Percentiles rank a stretch among this genome's conserved stretches.
Conservation (phyloP, 495 filamentous ascomycete species). For the Penicillium goetzii region DNA sequence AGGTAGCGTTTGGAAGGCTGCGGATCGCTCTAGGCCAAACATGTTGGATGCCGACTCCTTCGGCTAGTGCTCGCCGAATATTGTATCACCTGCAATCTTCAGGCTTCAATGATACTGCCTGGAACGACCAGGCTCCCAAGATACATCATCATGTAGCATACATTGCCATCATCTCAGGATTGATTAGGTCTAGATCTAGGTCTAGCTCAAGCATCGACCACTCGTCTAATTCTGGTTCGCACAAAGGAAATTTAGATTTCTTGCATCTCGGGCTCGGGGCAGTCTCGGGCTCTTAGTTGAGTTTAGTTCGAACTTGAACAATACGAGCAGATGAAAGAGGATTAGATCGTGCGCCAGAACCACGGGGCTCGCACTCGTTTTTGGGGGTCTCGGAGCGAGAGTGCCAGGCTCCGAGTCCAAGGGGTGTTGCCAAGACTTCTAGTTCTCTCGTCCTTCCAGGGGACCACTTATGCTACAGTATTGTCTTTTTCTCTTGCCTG, state of each 20-base stretch:
- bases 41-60: background rate
- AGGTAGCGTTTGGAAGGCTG: background rate
- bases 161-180: background rate
- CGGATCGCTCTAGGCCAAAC: background rate
- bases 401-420: background rate
- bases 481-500: background rate
- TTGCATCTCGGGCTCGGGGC: background rate
- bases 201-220: background rate
- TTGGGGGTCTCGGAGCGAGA: background rate
- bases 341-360: background rate
- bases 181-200: background rate
- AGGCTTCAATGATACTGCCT: slow-evolving; percentile 1
- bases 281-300: background rate
- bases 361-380: background rate
- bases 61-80: background rate
- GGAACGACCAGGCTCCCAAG: background rate
- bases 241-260: background rate
- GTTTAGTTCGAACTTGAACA: background rate
- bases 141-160: background rate
- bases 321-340: background rate
- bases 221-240: slow-evolving; percentile 3
- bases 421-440: background rate
- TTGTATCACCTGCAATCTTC: background rate
- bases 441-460: too few relatives aligned
- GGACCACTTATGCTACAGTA: too few relatives aligned